A percentile compares a stretch with the other conserved stretches of the same genome.
These are phyloP conservation scores for Erysiphe neolycopersici DNA, from an alignment of 2,329 filamentous ascomycete species.

Conservation along the genomic window DNA sequence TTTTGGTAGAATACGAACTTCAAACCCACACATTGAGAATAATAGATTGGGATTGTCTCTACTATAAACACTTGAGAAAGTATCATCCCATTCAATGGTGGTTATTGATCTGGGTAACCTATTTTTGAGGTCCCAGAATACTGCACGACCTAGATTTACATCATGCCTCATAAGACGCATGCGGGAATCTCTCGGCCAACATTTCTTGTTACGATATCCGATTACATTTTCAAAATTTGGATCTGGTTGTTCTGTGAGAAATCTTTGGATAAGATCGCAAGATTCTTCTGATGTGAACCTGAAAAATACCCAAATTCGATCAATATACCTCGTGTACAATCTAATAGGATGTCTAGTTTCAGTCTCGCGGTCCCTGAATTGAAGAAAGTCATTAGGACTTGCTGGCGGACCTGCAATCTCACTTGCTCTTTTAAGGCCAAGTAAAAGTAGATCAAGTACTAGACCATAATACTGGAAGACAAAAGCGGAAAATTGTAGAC, in stretches of 20 bases:
- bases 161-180: slow-evolving; percentile 98
- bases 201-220: slow-evolving; percentile 97
- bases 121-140: slow-evolving; percentile 99
- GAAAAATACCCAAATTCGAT: slow-evolving; percentile 96
- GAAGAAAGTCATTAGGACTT: slow-evolving; percentile 87
- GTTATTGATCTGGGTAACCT: slow-evolving; percentile 80
- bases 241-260: slow-evolving; percentile 92
- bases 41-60: slow-evolving; percentile 90
- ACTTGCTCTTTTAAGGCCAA: slow-evolving; percentile 85
- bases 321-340: slow-evolving; percentile 92
- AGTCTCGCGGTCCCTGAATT: slow-evolving; percentile 80
- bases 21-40: slow-evolving; percentile 95
- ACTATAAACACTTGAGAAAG: slow-evolving; percentile 93
- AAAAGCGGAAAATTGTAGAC: slow-evolving; percentile 91
- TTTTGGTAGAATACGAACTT: slow-evolving; percentile 89
- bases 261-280: slow-evolving; percentile 83
- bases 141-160: slow-evolving; percentile 86
- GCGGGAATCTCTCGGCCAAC: slow-evolving; percentile 89
- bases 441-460: slow-evolving; percentile 72
- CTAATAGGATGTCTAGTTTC: slow-evolving; percentile 88
- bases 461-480: slow-evolving; percentile 98
- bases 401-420: slow-evolving; percentile 90
- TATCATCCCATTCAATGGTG: slow-evolving; percentile 97
- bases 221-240: slow-evolving; percentile 99
- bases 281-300: slow-evolving; percentile 86